Evolutionary conservation across 176 grass and related monocot species (phyloP).

Genomic region (Miscanthus lutarioriparius): DNA sequence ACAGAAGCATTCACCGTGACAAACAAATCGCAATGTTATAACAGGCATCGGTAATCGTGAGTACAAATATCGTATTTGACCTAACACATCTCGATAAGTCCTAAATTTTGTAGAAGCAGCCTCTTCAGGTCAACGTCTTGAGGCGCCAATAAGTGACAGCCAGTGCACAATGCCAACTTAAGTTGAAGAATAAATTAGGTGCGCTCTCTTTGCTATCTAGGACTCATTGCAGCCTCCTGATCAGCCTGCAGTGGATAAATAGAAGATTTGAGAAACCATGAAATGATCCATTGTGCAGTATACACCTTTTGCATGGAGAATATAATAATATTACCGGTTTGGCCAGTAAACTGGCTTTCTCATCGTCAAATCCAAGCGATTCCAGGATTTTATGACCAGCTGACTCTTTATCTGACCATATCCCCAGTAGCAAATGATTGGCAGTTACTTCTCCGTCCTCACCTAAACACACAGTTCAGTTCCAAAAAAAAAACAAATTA

Average conservation of each 20-base stretch:
- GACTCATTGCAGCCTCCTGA: constrained; percentile 48
- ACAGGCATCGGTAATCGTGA: constrained; percentile 15
- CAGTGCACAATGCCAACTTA: constrained; percentile 9
- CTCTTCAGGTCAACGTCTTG: constrained; percentile 25
- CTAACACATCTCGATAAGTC: constrained; percentile 8
- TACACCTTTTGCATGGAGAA: background rate
- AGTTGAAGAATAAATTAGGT: constrained; percentile 17
- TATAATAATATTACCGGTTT: constrained; percentile 59
- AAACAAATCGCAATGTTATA: constrained; percentile 1
- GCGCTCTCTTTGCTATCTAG: constrained; percentile 58
- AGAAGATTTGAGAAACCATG: constrained; percentile 27
- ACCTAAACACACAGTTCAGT: constrained; percentile 43
- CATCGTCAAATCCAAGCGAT: constrained; percentile 76
- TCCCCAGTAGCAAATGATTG: constrained; percentile 71
- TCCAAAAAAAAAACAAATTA: constrained; percentile 11
- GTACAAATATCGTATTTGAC: constrained; percentile 10
- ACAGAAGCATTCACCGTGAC: background rate
- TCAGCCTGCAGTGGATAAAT: constrained; percentile 49
- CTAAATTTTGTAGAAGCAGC: constrained; percentile 25
- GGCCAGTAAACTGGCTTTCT: constrained; percentile 63
- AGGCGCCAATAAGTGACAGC: constrained; percentile 1
- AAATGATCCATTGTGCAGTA: constrained; percentile 26
- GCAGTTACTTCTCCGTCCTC: constrained; percentile 78
- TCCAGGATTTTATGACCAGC: constrained; percentile 78
- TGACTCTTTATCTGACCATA: constrained; percentile 88